A percentile compares a stretch with the other conserved stretches of the same genome.
Conservation (phyloP, 2,329 filamentous ascomycete genomes). For the Fusarium verticillioides region DNA sequence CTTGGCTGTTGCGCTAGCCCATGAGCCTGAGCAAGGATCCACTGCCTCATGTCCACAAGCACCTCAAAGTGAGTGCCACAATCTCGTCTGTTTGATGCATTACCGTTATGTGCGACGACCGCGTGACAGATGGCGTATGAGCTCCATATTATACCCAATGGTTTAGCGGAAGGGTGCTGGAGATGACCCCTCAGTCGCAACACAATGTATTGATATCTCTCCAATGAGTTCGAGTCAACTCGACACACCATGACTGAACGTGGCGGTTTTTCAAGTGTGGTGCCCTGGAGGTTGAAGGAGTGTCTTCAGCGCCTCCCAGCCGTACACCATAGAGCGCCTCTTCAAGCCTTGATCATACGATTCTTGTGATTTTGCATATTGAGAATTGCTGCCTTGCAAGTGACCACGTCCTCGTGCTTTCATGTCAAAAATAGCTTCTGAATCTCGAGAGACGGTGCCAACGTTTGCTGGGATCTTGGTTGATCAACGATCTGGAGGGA, state of each 20-base stretch:
- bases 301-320: slow-evolving; percentile 14
- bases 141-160: not conserved
- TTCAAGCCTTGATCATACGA: slow-evolving; percentile 34
- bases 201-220: slow-evolving; percentile 3
- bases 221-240: not conserved
- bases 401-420: not conserved
- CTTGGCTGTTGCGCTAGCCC: slow-evolving; percentile 32
- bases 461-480: not conserved
- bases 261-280: slow-evolving; percentile 17
- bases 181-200: slow-evolving; percentile 6
- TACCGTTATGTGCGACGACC: slow-evolving; percentile 26
- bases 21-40: slow-evolving; percentile 3
- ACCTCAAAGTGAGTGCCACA: slow-evolving; percentile 12
- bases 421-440: not conserved
- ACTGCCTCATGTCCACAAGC: not conserved
- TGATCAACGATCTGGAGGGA: not conserved
- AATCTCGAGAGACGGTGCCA: not conserved
- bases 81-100: slow-evolving; percentile 15
- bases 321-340: slow-evolving; percentile 14
- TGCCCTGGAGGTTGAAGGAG: slow-evolving; percentile 7
- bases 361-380: slow-evolving; percentile 4
- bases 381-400: not conserved
- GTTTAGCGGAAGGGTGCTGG: slow-evolving; percentile 1
- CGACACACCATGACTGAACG: slow-evolving; percentile 15
- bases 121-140: slow-evolving; percentile 4